phyloP scores from a whole-genome alignment of 2,329 filamentous ascomycete species.

The Ceratocystis diversiconidia region DNA sequence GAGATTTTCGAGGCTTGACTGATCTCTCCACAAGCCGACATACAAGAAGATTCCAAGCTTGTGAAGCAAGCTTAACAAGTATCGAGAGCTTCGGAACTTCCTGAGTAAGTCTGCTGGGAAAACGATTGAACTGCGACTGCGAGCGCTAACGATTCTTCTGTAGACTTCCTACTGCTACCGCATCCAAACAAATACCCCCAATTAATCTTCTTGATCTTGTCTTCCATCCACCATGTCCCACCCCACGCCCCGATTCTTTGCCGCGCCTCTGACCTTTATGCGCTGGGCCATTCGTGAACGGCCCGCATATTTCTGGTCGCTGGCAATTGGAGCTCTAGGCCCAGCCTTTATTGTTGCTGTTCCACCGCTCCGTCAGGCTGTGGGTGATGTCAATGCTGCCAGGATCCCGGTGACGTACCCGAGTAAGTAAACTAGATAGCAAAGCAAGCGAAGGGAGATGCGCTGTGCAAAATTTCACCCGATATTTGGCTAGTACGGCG shows the following conservation, averaged over 20 bases:
- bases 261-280: constrained; percentile 66
- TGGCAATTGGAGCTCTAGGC: constrained; percentile 57
- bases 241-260: constrained; percentile 64
- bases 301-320: constrained; percentile 82
- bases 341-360: constrained; percentile 56
- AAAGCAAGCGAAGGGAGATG: no score
- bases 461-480: no score
- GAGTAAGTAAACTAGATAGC: constrained; percentile 42
- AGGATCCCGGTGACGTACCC: constrained; percentile 83
- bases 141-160: not conserved
- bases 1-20: not conserved
- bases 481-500: not conserved
- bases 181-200: not conserved
- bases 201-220: not conserved
- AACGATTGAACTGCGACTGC: not conserved
- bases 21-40: not conserved
- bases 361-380: constrained; percentile 54
- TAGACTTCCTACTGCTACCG: not conserved
- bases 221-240: constrained; percentile 39
- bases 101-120: not conserved
- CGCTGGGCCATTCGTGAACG: constrained; percentile 79
- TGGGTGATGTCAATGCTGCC: constrained; percentile 61
- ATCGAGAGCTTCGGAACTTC: not conserved
- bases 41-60: not conserved
- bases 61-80: not conserved